A percentile compares a stretch with the other conserved stretches of the same genome.
Conservation (phyloP, 108 stramenopile genomes). For the Cyclostephanos invisitatus region DNA sequence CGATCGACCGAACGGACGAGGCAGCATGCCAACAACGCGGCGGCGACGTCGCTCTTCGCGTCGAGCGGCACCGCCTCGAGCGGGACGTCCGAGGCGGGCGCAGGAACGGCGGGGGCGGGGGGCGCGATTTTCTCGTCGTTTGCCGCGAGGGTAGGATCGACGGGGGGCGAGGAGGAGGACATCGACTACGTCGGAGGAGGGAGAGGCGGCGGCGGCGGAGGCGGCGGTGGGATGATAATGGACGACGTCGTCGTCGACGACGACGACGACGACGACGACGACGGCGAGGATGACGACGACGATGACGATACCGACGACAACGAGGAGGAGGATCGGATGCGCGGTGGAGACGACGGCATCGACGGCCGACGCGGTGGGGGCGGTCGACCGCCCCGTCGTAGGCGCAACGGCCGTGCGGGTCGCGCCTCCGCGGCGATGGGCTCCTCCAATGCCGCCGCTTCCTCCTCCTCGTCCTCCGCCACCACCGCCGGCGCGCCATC, state of each 20-base stretch:
- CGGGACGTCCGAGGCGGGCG: background rate
- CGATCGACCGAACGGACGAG: slow-evolving; percentile 13
- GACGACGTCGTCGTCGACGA: background rate
- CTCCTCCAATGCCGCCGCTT: too few relatives aligned
- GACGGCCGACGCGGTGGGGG: slow-evolving; percentile 3
- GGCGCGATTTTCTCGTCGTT: background rate
- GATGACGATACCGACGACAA: background rate
- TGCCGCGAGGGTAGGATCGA: background rate
- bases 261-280: background rate
- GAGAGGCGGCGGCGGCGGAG: background rate
- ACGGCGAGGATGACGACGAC: slow-evolving; percentile 3
- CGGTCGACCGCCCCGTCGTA: background rate
- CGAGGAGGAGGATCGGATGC: too few relatives aligned
- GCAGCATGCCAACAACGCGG: too few relatives aligned
- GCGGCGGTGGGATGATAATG: slow-evolving; percentile 3
- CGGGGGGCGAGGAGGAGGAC: background rate
- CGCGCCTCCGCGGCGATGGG: too few relatives aligned
- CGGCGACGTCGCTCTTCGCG: background rate
- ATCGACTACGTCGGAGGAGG: background rate
- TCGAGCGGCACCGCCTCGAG: slow-evolving; percentile 1
- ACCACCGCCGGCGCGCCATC: slow-evolving; percentile 17
- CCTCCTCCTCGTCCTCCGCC: too few relatives aligned
- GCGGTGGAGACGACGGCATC: background rate
- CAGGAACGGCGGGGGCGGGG: background rate
- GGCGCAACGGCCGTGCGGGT: background rate